These are phyloP conservation scores for Fusarium sp. DNA, from an alignment of 2,329 filamentous ascomycete species.

Conservation along the genomic window DNA sequence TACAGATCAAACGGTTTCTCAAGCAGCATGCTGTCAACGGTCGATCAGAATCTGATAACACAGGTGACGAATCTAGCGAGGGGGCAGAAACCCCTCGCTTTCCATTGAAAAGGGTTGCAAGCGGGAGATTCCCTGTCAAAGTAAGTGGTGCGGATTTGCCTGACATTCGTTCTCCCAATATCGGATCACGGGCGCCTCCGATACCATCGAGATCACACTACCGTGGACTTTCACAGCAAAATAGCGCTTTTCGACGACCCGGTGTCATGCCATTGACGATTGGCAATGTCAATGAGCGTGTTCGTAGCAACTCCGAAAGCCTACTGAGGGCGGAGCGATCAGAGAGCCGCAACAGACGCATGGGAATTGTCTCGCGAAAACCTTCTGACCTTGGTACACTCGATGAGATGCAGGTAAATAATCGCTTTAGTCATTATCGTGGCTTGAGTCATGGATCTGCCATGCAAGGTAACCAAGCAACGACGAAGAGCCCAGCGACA, in stretches of 20 bases:
- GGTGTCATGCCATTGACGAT: constrained; percentile 78
- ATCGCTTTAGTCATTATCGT: constrained; percentile 74
- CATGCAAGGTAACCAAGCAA: constrained; percentile 65
- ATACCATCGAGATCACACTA: constrained; percentile 84
- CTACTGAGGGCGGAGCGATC: constrained; percentile 65
- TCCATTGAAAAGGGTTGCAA: constrained; percentile 70
- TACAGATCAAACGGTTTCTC: constrained; percentile 71
- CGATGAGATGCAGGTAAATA: constrained; percentile 71
- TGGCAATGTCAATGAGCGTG: constrained; percentile 75
- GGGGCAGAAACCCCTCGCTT: constrained; percentile 83
- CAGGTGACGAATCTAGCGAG: constrained; percentile 75
- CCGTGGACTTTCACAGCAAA: constrained; percentile 78
- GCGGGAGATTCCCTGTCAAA: constrained; percentile 75
- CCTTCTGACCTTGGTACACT: constrained; percentile 70
- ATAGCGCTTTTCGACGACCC: constrained; percentile 72
- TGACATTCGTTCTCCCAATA: constrained; percentile 75
- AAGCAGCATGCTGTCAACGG: constrained; percentile 65
- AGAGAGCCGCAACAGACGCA: constrained; percentile 69
- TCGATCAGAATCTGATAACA: constrained; percentile 66
- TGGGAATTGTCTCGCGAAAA: constrained; percentile 72
- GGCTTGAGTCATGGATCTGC: constrained; percentile 76
- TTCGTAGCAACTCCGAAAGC: constrained; percentile 74
- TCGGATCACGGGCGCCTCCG: constrained; percentile 73
- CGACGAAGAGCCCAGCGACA: constrained; percentile 66
- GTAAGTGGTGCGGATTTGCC: constrained; percentile 79